These are phyloP conservation scores for Phytophthora europaea DNA, from an alignment of 352 stramenopile genomes.

Conservation along the genomic window DNA sequence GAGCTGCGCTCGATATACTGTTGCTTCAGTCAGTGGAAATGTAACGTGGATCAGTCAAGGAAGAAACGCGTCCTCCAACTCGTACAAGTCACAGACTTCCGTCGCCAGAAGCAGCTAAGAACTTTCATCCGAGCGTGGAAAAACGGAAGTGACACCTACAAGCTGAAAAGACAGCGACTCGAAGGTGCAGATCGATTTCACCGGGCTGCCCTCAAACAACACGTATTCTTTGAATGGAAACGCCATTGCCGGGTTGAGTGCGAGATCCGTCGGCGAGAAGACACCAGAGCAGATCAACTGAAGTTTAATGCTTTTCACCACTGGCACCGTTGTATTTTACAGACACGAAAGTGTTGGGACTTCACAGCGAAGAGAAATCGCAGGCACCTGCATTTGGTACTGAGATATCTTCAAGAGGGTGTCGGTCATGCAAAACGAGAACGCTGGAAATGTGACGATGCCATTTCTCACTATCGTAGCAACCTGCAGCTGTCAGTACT, in stretches of 20 bases:
- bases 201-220: constrained; percentile 6
- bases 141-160: neutral
- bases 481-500: neutral
- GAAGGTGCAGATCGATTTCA: constrained; percentile 20
- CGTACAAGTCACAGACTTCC: constrained; percentile 13
- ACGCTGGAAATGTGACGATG: neutral
- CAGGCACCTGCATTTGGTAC: constrained; percentile 6
- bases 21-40: constrained; percentile 39
- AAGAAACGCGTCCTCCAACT: constrained; percentile 14
- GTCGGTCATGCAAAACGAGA: neutral
- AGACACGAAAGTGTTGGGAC: constrained; percentile 20
- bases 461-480: constrained; percentile 16
- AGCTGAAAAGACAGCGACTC: constrained; percentile 13
- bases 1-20: constrained; percentile 34
- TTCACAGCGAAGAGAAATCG: constrained; percentile 13
- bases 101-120: constrained; percentile 8
- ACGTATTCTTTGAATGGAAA: constrained; percentile 21
- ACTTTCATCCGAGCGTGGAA: constrained; percentile 16
- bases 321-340: constrained; percentile 24
- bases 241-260: constrained; percentile 19
- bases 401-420: constrained; percentile 16
- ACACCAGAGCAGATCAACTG: neutral
- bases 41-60: neutral
- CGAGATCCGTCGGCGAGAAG: constrained; percentile 25
- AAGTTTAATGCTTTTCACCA: constrained; percentile 19